phyloP scores from a whole-genome alignment of 164 flowering plant species.

The Platanus orientalis region DNA sequence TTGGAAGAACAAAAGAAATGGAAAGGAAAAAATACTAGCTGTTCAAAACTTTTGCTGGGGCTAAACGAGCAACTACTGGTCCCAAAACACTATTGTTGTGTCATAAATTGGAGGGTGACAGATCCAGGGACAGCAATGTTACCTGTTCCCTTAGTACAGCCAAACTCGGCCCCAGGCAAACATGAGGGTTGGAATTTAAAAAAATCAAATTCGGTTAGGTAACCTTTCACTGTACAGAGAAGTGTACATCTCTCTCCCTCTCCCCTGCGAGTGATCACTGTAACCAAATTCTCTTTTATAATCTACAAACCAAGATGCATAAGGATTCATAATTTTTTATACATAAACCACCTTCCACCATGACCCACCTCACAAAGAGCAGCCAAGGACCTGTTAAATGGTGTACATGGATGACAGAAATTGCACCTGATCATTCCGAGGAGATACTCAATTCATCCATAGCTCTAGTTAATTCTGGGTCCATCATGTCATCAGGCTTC shows the following conservation, averaged over 20 bases:
- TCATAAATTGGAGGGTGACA: not conserved
- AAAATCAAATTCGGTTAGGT: not conserved
- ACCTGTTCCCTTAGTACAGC: not conserved
- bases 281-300: not conserved
- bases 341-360: slow-evolving; percentile 6
- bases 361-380: slow-evolving; percentile 1
- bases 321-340: slow-evolving; percentile 1
- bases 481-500: slow-evolving; percentile 8
- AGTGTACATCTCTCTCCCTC: too few species aligned
- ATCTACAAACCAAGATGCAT: slow-evolving; percentile 15
- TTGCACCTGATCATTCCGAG: slow-evolving; percentile 1
- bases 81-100: not conserved
- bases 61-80: too few species aligned
- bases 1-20: too few species aligned
- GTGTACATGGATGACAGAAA: slow-evolving; percentile 23
- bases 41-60: too few species aligned
- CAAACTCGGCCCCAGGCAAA: not conserved
- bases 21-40: too few species aligned
- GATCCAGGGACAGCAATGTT: not conserved
- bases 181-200: not conserved
- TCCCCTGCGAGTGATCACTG: not conserved
- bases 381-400: slow-evolving; percentile 2
- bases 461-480: slow-evolving; percentile 13
- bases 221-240: not conserved
- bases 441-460: slow-evolving; percentile 18